A percentile compares a stretch with the other conserved stretches of the same genome.
phyloP scores from a whole-genome alignment of 176 grass and related monocot species.

The Oryza officinalis region DNA sequence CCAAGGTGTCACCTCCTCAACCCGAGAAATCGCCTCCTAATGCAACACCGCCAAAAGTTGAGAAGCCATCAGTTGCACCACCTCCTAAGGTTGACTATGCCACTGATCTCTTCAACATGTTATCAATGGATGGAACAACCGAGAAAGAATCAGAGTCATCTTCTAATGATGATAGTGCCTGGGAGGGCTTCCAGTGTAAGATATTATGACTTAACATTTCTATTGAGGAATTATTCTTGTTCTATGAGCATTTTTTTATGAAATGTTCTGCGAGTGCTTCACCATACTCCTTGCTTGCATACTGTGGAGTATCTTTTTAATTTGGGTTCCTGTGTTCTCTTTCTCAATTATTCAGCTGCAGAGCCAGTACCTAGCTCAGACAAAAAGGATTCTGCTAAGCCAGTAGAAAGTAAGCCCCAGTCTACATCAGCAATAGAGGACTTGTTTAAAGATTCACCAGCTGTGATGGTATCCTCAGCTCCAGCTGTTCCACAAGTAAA shows the following conservation, averaged over 20 bases:
- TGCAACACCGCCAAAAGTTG: conserved; percentile 45
- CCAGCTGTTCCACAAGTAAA: conserved; percentile 52
- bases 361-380: conserved; percentile 52
- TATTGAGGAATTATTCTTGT: conserved; percentile 25
- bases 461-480: conserved; percentile 59
- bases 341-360: conserved; percentile 68
- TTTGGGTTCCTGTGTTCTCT: conserved; percentile 27
- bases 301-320: background rate
- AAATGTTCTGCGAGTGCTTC: background rate
- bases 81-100: conserved; percentile 92
- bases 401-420: conserved; percentile 63
- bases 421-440: conserved; percentile 69
- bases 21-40: conserved; percentile 49
- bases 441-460: conserved; percentile 85
- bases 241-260: background rate
- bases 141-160: conserved; percentile 70
- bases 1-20: conserved; percentile 59
- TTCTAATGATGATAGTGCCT: conserved; percentile 71
- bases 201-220: conserved; percentile 33
- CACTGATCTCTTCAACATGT: conserved; percentile 87
- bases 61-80: conserved; percentile 42
- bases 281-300: background rate
- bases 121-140: conserved; percentile 72
- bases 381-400: conserved; percentile 66
- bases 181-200: conserved; percentile 95